Conservation (phyloP, 2,329 filamentous ascomycete species). For the Aspergillus neoniger region DNA sequence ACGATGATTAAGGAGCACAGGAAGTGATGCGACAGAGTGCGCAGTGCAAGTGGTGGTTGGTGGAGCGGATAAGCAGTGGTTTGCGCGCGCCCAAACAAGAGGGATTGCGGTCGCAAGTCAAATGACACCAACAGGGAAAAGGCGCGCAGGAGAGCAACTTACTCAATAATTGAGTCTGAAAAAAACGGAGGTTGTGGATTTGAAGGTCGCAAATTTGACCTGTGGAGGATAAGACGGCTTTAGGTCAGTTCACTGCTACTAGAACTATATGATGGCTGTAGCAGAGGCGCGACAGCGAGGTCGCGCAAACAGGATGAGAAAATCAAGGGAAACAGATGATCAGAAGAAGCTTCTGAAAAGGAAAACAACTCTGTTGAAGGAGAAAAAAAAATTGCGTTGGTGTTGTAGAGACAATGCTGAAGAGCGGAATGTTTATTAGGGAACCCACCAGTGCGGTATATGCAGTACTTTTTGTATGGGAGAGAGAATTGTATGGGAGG, state of each 20-base stretch:
- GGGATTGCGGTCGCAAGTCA: constrained; percentile 27
- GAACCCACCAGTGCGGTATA: constrained; percentile 40
- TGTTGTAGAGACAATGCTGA: constrained; percentile 29
- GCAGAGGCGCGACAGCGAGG: constrained; percentile 27
- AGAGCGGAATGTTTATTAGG: constrained; percentile 33
- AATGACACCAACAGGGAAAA: constrained; percentile 21
- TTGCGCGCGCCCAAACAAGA: constrained; percentile 23
- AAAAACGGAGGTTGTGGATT: constrained; percentile 14
- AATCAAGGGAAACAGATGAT: constrained; percentile 23
- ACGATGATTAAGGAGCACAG: constrained; percentile 1
- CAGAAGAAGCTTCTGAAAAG: constrained; percentile 17
- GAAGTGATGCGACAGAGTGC: constrained; percentile 13
- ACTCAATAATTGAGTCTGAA: constrained; percentile 19
- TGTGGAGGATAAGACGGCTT: constrained; percentile 17
- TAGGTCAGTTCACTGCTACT: constrained; percentile 10
- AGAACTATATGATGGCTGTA: constrained; percentile 26
- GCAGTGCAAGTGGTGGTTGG: constrained; percentile 11
- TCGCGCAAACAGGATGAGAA: constrained; percentile 26
- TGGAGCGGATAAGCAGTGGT: constrained; percentile 15
- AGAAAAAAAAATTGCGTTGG: constrained; percentile 28
- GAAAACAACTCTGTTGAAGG: constrained; percentile 17
- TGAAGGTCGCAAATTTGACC: constrained; percentile 16
- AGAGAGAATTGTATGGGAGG: constrained; percentile 34
- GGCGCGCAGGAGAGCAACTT: constrained; percentile 21
- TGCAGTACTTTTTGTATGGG: constrained; percentile 45